These are phyloP conservation scores for Sarocladium kiliense DNA, from an alignment of 2,329 filamentous ascomycete species.

Conservation along the genomic window DNA sequence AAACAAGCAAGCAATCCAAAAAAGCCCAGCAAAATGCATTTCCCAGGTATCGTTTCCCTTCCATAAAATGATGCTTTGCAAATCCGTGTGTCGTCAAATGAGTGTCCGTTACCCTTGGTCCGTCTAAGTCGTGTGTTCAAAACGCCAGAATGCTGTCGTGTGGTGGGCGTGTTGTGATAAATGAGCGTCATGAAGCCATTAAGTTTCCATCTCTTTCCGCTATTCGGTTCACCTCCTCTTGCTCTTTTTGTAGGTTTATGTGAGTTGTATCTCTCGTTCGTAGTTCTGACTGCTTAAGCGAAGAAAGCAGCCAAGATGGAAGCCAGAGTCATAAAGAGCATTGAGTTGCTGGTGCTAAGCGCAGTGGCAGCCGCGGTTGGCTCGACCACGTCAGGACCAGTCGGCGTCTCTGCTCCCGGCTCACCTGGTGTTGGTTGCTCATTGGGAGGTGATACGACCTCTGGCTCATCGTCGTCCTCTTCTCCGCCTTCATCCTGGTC, in stretches of 20 bases:
- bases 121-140: too few species aligned
- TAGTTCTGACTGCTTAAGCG: constrained; percentile 4
- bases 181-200: constrained; percentile 20
- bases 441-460: neutral
- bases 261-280: too few species aligned
- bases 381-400: neutral
- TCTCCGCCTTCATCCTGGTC: too few species aligned
- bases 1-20: neutral
- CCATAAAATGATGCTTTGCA: neutral
- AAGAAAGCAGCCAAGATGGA: constrained; percentile 8
- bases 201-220: neutral
- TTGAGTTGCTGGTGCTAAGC: neutral
- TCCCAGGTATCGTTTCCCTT: neutral
- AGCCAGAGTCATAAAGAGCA: constrained; percentile 7
- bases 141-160: too few species aligned
- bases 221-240: neutral
- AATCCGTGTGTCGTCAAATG: constrained; percentile 10
- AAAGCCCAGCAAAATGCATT: neutral
- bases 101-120: constrained; percentile 13
- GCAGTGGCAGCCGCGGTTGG: constrained; percentile 6
- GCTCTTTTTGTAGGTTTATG: too few species aligned
- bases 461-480: neutral
- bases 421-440: neutral
- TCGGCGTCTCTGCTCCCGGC: neutral
- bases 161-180: constrained; percentile 11